Conservation (phyloP, 805 yeast species). For the Debaryomyces maramus region DNA sequence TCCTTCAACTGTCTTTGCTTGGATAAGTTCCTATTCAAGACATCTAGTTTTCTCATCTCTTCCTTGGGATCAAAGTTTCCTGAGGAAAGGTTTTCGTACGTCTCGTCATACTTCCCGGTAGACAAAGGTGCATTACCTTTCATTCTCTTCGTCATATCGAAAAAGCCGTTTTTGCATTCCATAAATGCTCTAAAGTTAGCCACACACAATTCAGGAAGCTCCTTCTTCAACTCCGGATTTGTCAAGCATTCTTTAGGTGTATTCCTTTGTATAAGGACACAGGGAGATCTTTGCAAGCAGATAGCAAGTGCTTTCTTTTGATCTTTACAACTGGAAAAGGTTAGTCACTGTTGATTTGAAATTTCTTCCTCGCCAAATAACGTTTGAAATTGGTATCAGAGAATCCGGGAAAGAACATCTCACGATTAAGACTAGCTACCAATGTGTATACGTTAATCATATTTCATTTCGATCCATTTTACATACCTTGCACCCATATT, state of each 20-base stretch:
- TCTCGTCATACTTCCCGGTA: slow-evolving; percentile 89
- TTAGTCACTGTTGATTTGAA: slow-evolving; percentile 13
- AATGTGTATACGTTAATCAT: no score
- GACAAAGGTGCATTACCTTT: slow-evolving; percentile 92
- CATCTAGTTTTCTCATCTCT: slow-evolving; percentile 71
- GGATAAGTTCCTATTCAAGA: slow-evolving; percentile 53
- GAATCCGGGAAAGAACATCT: no score
- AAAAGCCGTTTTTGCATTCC: slow-evolving; percentile 88
- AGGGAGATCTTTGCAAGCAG: slow-evolving; percentile 93
- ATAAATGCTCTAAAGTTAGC: slow-evolving; percentile 82
- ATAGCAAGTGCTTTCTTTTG: slow-evolving; percentile 94
- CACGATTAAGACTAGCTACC: neutral
- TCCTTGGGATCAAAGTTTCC: slow-evolving; percentile 84
- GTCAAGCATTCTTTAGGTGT: slow-evolving; percentile 87
- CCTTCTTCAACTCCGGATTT: slow-evolving; percentile 70
- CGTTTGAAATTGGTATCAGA: no score
- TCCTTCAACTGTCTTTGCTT: slow-evolving; percentile 26
- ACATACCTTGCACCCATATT: slow-evolving; percentile 57
- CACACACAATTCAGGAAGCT: slow-evolving; percentile 83
- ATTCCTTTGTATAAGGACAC: slow-evolving; percentile 86
- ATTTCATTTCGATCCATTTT: neutral
- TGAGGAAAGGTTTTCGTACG: slow-evolving; percentile 69
- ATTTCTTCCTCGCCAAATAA: no score
- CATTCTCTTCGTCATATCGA: slow-evolving; percentile 88
- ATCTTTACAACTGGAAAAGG: slow-evolving; percentile 73